Evolutionary conservation across 768 basidiomycete species (phyloP).

Genomic region (Sporobolomyces phaffii): DNA sequence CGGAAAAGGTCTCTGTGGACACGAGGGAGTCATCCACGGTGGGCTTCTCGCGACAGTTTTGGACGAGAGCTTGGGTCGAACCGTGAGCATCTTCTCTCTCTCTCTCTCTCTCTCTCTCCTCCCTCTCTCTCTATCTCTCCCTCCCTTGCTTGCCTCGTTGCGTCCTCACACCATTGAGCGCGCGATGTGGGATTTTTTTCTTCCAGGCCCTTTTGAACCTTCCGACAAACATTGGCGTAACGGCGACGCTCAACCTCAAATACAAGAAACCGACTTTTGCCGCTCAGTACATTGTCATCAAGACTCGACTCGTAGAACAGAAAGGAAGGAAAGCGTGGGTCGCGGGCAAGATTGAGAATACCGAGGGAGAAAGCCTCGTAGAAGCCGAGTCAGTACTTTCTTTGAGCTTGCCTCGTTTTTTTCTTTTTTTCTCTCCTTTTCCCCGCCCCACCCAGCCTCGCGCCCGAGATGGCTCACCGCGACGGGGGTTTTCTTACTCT

Average conservation of each 20-base stretch:
- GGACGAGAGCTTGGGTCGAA: conserved; percentile 73
- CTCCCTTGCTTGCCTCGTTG: no score
- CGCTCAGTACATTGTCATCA: conserved; percentile 72
- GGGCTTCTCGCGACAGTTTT: conserved; percentile 82
- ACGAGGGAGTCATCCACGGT: conserved; percentile 77
- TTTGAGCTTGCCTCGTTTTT: no score
- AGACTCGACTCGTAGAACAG: conserved; percentile 59
- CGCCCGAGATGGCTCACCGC: no score
- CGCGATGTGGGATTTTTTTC: neutral
- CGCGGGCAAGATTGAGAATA: conserved; percentile 64
- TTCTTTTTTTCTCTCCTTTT: no score
- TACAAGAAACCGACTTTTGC: conserved; percentile 64
- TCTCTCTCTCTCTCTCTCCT: no score
- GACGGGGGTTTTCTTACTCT: no score
- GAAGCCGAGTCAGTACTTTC: conserved; percentile 69
- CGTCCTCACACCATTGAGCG: no score
- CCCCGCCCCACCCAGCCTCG: no score
- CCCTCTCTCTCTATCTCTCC: no score
- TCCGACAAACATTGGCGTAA: conserved; percentile 85
- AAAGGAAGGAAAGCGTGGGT: conserved; percentile 75
- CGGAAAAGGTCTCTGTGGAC: conserved; percentile 73
- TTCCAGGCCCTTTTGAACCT: conserved; percentile 73
- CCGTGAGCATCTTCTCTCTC: conserved; percentile 58
- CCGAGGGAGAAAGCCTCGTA: conserved; percentile 73
- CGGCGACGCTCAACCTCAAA: conserved; percentile 71